Evolutionary conservation across 768 basidiomycete genomes (phyloP).

Genomic region (Xanthoconium stramineum): DNA sequence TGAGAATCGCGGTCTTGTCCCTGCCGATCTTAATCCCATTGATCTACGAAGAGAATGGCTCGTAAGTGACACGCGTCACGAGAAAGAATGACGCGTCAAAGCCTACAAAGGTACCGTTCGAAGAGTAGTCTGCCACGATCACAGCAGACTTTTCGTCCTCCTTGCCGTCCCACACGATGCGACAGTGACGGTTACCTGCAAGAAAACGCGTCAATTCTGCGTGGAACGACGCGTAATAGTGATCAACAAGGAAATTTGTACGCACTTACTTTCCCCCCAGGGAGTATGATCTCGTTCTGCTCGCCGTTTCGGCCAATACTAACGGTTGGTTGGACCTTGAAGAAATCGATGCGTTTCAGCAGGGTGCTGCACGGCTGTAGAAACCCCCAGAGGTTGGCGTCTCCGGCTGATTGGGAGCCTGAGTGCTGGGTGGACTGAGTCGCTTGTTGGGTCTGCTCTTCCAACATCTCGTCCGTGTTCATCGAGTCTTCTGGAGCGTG

Average conservation of each 20-base stretch:
- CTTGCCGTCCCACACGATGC: constrained; percentile 35
- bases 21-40: constrained; percentile 41
- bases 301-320: constrained; percentile 53
- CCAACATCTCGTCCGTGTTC: constrained; percentile 25
- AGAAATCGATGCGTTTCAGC: constrained; percentile 59
- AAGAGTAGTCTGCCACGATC: constrained; percentile 34
- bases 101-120: constrained; percentile 45
- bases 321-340: constrained; percentile 47
- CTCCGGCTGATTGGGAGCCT: constrained; percentile 24
- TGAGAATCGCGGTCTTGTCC: constrained; percentile 40
- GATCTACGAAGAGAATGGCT: constrained; percentile 25
- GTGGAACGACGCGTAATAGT: constrained; percentile 11
- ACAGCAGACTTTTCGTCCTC: constrained; percentile 32
- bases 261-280: constrained; percentile 74
- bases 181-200: constrained; percentile 40
- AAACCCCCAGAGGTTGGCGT: constrained; percentile 59
- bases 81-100: constrained; percentile 15
- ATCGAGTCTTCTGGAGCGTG: constrained; percentile 20
- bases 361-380: constrained; percentile 59
- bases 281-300: constrained; percentile 51
- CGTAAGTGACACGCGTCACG: constrained; percentile 10
- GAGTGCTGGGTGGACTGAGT: constrained; percentile 39
- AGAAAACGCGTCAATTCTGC: constrained; percentile 25
- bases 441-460: constrained; percentile 38
- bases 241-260: constrained; percentile 12